Evolutionary conservation across 768 basidiomycete species (phyloP).

Genomic region (Lyophyllum atratum): DNA sequence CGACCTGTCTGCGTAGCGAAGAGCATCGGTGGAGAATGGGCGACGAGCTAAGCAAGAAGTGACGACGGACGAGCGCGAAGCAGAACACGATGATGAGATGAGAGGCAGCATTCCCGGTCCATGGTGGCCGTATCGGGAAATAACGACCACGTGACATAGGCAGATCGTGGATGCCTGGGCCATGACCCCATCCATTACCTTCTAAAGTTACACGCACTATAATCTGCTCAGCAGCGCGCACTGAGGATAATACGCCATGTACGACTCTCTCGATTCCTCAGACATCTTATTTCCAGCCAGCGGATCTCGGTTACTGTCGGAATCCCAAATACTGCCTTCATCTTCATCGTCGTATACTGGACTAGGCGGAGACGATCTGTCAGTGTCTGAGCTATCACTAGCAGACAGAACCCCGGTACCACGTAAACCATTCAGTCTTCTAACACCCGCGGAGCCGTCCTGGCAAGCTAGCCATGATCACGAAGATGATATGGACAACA

Average conservation of each 20-base stretch:
- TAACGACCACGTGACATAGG: too few relatives aligned
- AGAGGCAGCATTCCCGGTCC: too few relatives aligned
- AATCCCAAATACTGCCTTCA: conserved; percentile 27
- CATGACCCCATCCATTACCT: too few relatives aligned
- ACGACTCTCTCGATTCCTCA: conserved; percentile 14
- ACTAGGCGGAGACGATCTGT: conserved; percentile 33
- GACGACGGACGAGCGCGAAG: too few relatives aligned
- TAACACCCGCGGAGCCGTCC: conserved; percentile 13
- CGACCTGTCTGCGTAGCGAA: too few relatives aligned
- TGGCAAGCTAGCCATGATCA: conserved; percentile 3
- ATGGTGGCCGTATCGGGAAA: too few relatives aligned
- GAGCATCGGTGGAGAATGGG: too few relatives aligned
- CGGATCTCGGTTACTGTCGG: conserved; percentile 31
- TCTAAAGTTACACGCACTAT: too few relatives aligned
- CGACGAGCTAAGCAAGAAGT: too few relatives aligned
- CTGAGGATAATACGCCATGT: conserved; percentile 7
- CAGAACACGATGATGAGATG: too few relatives aligned
- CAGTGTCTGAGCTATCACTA: conserved; percentile 38
- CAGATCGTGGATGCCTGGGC: too few relatives aligned
- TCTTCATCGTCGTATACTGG: conserved; percentile 27
- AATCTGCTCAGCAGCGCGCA: too few relatives aligned
- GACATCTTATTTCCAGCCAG: conserved; percentile 15
- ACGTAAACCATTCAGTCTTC: conserved; percentile 16
- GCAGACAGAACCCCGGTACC: conserved; percentile 23
- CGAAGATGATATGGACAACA: conserved; percentile 9